Evolutionary conservation across 129 eudicot genomes (phyloP).

Genomic region (Heracleum sosnowskyi): DNA sequence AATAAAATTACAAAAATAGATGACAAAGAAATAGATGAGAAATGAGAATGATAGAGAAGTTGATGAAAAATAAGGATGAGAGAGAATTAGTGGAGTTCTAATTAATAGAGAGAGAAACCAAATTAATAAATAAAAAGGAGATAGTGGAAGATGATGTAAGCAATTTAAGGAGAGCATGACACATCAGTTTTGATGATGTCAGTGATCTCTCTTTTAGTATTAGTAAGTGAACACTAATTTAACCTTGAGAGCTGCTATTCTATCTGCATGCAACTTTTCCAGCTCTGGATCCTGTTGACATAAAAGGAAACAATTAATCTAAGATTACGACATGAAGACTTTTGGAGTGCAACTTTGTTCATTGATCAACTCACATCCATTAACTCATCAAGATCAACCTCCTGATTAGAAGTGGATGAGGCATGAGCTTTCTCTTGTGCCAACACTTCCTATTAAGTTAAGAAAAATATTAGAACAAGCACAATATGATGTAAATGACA

Average conservation of each 20-base stretch:
- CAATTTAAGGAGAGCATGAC: too few species aligned
- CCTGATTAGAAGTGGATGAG: slow-evolving; percentile 60
- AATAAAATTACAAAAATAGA: too few species aligned
- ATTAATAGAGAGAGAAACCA: too few species aligned
- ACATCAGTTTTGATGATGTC: too few species aligned
- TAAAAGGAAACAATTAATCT: slow-evolving; percentile 4
- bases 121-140: too few species aligned
- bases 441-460: slow-evolving; percentile 46
- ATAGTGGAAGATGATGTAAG: too few species aligned
- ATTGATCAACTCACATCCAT: slow-evolving; percentile 79
- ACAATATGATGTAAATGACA: neutral
- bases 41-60: too few species aligned
- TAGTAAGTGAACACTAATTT: slow-evolving; percentile 2
- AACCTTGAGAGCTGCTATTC: slow-evolving; percentile 94
- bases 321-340: neutral
- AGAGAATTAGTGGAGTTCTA: too few species aligned
- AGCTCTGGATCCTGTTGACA: slow-evolving; percentile 85
- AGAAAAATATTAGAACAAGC: neutral
- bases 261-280: slow-evolving; percentile 88
- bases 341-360: neutral
- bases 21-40: too few species aligned
- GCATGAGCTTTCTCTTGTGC: slow-evolving; percentile 70
- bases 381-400: slow-evolving; percentile 87
- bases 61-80: too few species aligned
- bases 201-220: too few species aligned